These are phyloP conservation scores for Lophium mytilinum DNA, from an alignment of 495 filamentous ascomycete genomes.

Conservation along the genomic window DNA sequence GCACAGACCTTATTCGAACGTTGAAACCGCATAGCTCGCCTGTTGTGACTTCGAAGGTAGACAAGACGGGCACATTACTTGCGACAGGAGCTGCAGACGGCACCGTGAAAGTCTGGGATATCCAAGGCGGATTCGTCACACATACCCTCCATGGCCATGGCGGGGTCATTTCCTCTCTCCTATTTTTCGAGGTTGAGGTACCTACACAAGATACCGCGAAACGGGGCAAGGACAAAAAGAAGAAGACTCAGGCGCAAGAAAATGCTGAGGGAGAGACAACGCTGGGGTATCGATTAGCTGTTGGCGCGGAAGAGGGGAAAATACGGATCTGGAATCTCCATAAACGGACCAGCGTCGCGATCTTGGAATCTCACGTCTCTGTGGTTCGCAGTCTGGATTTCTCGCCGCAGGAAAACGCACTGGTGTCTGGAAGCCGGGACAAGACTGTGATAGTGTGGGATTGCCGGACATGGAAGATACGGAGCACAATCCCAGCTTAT, in stretches of 20 bases:
- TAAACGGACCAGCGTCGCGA: slow-evolving; percentile 66
- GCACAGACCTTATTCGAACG: slow-evolving; percentile 62
- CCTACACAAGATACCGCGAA: slow-evolving; percentile 28
- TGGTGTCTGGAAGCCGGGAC: slow-evolving; percentile 88
- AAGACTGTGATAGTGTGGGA: slow-evolving; percentile 93
- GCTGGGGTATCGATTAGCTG: slow-evolving; percentile 69
- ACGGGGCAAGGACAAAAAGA: slow-evolving; percentile 35
- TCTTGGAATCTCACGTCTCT: slow-evolving; percentile 85
- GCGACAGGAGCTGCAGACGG: slow-evolving; percentile 91
- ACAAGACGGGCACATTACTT: slow-evolving; percentile 78
- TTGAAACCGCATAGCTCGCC: slow-evolving; percentile 87
- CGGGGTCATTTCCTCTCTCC: slow-evolving; percentile 80
- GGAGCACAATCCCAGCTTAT: slow-evolving; percentile 72
- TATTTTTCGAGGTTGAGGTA: slow-evolving; percentile 71
- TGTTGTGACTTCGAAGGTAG: slow-evolving; percentile 73
- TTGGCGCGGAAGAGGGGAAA: slow-evolving; percentile 86
- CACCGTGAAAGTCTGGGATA: slow-evolving; percentile 93
- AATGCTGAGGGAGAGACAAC: slow-evolving; percentile 34
- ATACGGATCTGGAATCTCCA: slow-evolving; percentile 86
- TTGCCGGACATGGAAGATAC: slow-evolving; percentile 71
- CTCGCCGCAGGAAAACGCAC: slow-evolving; percentile 58
- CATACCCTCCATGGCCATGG: slow-evolving; percentile 92
- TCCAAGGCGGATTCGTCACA: slow-evolving; percentile 79
- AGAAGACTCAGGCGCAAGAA: slow-evolving; percentile 39
- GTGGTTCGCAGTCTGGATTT: slow-evolving; percentile 80